Evolutionary conservation across 1,284 basidiomycete genomes (phyloP).

Genomic region (Moesziomyces antarcticus): DNA sequence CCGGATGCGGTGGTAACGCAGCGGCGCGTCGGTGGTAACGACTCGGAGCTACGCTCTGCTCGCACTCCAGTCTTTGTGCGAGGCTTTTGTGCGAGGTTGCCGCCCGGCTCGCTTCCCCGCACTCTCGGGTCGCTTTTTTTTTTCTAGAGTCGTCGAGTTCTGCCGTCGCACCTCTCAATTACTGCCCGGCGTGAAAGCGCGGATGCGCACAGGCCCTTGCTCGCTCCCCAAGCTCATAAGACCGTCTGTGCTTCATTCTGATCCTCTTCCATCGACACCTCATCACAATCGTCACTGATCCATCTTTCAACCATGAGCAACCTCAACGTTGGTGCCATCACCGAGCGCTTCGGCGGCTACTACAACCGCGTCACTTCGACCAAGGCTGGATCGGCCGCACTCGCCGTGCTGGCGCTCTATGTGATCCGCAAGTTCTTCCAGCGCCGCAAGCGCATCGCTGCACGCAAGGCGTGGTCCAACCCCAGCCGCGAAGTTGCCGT

Average conservation of each 20-base stretch:
- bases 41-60: too few relatives aligned
- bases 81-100: too few relatives aligned
- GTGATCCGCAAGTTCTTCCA: constrained; percentile 15
- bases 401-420: constrained; percentile 34
- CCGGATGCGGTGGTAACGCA: too few relatives aligned
- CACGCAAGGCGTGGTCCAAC: constrained; percentile 47
- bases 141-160: too few relatives aligned
- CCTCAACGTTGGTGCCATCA: constrained; percentile 26
- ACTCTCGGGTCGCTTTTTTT: too few relatives aligned
- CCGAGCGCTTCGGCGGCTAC: constrained; percentile 23
- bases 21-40: too few relatives aligned
- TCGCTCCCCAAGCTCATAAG: neutral
- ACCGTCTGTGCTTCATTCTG: neutral
- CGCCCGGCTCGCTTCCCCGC: too few relatives aligned
- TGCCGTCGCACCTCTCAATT: too few relatives aligned
- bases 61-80: too few relatives aligned
- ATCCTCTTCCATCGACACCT: neutral
- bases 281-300: neutral
- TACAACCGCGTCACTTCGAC: constrained; percentile 35
- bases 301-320: constrained; percentile 10
- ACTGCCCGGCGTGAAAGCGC: too few relatives aligned
- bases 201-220: too few relatives aligned
- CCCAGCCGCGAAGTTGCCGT: constrained; percentile 60
- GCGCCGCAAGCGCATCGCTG: constrained; percentile 30
- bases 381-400: constrained; percentile 16